Base-by-base conservation (phyloP, 345 rosid genomes). In the Ailanthus altissimus region DNA sequence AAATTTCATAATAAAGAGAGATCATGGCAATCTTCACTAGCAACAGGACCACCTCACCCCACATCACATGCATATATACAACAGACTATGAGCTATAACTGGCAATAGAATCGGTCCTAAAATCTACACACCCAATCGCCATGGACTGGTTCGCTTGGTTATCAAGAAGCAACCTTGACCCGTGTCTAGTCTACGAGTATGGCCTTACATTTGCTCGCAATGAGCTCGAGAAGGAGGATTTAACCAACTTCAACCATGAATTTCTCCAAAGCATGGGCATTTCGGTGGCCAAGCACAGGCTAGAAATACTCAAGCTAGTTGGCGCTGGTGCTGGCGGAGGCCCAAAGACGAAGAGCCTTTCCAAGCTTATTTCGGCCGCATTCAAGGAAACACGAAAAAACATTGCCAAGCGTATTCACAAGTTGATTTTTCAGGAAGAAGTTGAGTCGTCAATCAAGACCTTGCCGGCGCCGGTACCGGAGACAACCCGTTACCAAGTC, bases 121-220 rank as follows among this genome's bases (percentile, higher is more conserved):
- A 7, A 7, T 6, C 63, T 21, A 16, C 36, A 50, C 20, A 49
- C 8, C 21, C 36, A 25, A 12, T 42, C 46, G 45, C 78, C 53
- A 91, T 91, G 98, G 97, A 92, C 76, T 94, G 97, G 98, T 92
- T 88, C 83, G 88, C 91, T 12, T 94, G 98, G 98, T 58, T 94
- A 49, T 89, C 97, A 10, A 90, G 82, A 80, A 61, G 80, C 80
- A 67, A 68, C 69, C 94, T 94, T 26, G 94, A 90, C 23, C 86
- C 92, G 0, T 82, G 90, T 6, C 83, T 91, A 2, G 80, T 84
- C 81, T 91, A 91, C 36, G 88, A 89, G 61, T 92, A 94, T 59
- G 93, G 92, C 72, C 89, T 88, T 46, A 78, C 78, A 15, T 86
- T 94, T 60, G 73, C 87, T 6, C 86, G 84, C 16, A 92, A 91